Base-by-base conservation (phyloP, 2,329 filamentous ascomycete genomes). In the Fragosphaeria purpurea region DNA sequence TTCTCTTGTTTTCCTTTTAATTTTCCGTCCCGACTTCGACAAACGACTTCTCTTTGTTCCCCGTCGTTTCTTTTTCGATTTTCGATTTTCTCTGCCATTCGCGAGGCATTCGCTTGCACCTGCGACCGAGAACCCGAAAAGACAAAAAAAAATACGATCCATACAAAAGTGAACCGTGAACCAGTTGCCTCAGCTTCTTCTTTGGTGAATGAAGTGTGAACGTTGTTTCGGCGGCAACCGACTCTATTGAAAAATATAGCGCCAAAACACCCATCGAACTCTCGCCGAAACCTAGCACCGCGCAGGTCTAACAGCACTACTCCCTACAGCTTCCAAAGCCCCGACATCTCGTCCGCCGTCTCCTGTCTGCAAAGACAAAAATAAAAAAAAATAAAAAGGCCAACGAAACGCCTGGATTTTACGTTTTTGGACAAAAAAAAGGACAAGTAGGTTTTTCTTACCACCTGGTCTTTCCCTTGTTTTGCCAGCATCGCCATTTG, bases 61-160 rank as follows among this genome's bases (percentile, higher is more conserved):
- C 56, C 54, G 57, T 53, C 48, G 46, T 44, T 48, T 52, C 53
- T 53, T 41, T 50, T 43, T 50, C 47, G 7, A 7, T 37, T 7
- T 37, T 37, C 35, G 35, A 37, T 37, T 37, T 46, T 40, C 40
- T 56, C 38, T 46, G 50, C 52, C 46, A 31, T 47, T 62, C 61
- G 63, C 56, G 62, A 58, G 60, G 63, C 63, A 66, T 66, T 66
- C 59, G 62, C 58, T 66, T 65, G 64, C 63, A 58, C 58, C 61
- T 64, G 62, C 63, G 63, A 61, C 60, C 60, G 59, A 63, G 56
- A 59, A 57, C 43, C 22, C 3, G 22, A 22, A 22, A 22, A 22
- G 22, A 22, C 22, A 2, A 22, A 22, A 22, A 22, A 13, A 42
- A 43, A 42, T 31, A 35, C 22, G 22, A 22, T 22, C 22, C 22